These are phyloP conservation scores for Saccharum hybrid DNA, from an alignment of 202 grass and related monocot species.

Conservation along the genomic window DNA sequence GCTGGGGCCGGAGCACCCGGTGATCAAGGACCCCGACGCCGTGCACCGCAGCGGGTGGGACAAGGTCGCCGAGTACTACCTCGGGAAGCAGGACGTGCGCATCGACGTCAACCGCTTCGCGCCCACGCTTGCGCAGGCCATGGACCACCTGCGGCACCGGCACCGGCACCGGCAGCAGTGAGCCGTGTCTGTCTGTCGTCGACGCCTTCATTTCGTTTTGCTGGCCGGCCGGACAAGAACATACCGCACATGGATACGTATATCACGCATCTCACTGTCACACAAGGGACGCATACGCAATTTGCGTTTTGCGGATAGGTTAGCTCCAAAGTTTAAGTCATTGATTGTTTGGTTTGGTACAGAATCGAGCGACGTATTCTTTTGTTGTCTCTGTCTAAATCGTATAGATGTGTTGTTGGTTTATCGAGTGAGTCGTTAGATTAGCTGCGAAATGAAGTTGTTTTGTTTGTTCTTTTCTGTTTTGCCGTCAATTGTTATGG, in stretches of 20 bases:
- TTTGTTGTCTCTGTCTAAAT: background rate
- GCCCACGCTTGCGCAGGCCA: constrained; percentile 54
- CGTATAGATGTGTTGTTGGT: background rate
- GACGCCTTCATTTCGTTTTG: background rate
- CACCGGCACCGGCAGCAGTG: background rate
- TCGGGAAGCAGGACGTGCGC: constrained; percentile 78
- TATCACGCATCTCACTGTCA: background rate
- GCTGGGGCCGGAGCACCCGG: constrained; percentile 65
- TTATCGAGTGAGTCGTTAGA: background rate
- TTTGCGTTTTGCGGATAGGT: constrained; percentile 23
- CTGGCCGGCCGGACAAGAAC: background rate
- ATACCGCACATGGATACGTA: background rate
- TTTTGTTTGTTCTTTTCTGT: background rate
- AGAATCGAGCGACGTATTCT: background rate
- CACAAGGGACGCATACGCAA: no score
- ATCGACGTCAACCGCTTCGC: constrained; percentile 59
- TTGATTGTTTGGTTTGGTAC: constrained; percentile 6
- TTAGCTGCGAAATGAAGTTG: background rate
- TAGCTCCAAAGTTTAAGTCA: background rate
- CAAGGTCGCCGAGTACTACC: constrained; percentile 82
- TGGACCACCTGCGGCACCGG: constrained; percentile 55
- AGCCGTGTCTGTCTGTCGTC: background rate
- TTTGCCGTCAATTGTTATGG: background rate
- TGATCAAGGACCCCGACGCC: constrained; percentile 62
- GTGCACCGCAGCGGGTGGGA: constrained; percentile 75